Base-by-base conservation (phyloP, 768 basidiomycete genomes). In the Psilocybe sp. region DNA sequence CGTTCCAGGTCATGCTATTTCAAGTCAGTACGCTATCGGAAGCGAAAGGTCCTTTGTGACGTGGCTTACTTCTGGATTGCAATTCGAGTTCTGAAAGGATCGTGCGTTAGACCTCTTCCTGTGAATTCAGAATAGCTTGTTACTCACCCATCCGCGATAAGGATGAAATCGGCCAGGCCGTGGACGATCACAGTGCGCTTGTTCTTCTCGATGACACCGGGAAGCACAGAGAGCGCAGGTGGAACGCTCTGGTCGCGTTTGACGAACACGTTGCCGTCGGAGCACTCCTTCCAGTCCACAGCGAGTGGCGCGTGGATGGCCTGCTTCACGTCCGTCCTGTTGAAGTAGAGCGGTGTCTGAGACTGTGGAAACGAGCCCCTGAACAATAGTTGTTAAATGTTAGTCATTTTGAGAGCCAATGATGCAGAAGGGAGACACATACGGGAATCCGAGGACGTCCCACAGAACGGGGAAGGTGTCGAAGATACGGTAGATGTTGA, bases 361-460 rank as follows among this genome's bases (percentile, higher is more conserved):
- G 60, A 57, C 28, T 87, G 70, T 2, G 60, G 54, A 65, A 80
- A 84, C 0, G 82, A 78, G 8, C 82, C 83, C 2, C 82, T 84
- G 57, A 19, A 54, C 31, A 5, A 50, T 40, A 38, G 32, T n/a
- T n/a, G n/a, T n/a, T n/a, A n/a, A 43, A 52, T 13, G 12, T 45
- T 11, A 52, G 47, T n/a, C 19, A 33, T 14, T 14, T 33, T 13
- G 36, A 16, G 41, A 15, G 44, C 16, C 9, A 14, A 38, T 35
- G 15, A 16, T 5, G 32, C 5, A 34, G 20, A 42, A 38, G 42
- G 31, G 5, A 16, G 31, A 9, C 1, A 62, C 80, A 32, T 57
- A 86, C 81, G 87, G 87, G 76, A 85, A 89, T n/a, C 87, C 87
- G 28, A 89, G 82, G 5, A 89, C 86, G 52, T 89, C 87, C 87